These are phyloP conservation scores for Pterothamnion heteromorphum DNA, from an alignment of 31 red algal genomes.

Conservation along the genomic window DNA sequence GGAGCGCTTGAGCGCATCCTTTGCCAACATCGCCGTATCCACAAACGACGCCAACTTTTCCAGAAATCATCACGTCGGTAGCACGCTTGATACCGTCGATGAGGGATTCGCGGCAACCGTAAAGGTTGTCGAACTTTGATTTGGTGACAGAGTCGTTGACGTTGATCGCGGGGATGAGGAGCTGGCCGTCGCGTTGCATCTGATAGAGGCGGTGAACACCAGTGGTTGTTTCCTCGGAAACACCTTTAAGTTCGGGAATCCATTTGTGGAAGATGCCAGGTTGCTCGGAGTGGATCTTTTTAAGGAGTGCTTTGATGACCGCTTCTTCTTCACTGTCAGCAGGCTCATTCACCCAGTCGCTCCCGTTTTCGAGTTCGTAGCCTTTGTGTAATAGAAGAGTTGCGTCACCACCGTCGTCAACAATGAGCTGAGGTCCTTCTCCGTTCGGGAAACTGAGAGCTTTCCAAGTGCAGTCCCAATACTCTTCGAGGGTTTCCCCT, in stretches of 20 bases:
- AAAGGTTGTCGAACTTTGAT: constrained; percentile 97
- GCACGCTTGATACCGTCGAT: constrained; percentile 91
- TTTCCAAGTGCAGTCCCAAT: constrained; percentile 95
- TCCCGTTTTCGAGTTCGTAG: constrained; percentile 83
- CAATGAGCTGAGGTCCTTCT: constrained; percentile 86
- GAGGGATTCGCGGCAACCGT: constrained; percentile 90
- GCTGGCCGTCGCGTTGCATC: constrained; percentile 72
- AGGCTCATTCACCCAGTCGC: background rate
- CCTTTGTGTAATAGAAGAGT: constrained; percentile 95
- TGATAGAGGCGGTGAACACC: constrained; percentile 89
- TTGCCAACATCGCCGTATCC: constrained; percentile 98
- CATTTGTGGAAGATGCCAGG: constrained; percentile 60
- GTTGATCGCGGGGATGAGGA: constrained; percentile 97
- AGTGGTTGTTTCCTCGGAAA: constrained; percentile 98
- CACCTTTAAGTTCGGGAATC: constrained; percentile 80
- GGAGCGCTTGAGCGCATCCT: constrained; percentile 87
- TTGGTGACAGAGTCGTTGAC: constrained; percentile 98
- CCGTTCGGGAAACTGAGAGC: constrained; percentile 85
- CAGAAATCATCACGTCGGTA: constrained; percentile 96
- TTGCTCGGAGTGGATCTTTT: background rate
- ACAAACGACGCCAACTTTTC: constrained; percentile 84
- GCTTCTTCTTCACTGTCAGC: background rate
- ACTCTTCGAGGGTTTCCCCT: constrained; percentile 90
- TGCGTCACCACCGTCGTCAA: constrained; percentile 97
- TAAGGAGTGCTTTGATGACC: background rate